These are phyloP conservation scores for Chlorokybus atmophyticus DNA, from an alignment of 139 green algal genomes.

Conservation along the genomic window DNA sequence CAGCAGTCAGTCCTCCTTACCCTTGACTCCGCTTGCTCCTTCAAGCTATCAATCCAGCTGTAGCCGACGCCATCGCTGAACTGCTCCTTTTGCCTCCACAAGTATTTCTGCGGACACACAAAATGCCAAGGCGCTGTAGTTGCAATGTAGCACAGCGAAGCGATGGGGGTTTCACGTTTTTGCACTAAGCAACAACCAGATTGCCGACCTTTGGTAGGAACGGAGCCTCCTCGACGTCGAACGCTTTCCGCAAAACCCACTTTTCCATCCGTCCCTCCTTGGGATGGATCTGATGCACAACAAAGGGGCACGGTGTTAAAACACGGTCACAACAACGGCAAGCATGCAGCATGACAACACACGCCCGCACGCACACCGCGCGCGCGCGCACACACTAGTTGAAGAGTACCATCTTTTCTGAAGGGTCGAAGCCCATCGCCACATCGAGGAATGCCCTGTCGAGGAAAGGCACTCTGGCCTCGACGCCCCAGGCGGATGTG, in stretches of 20 bases:
- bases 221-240: slow-evolving; percentile 72
- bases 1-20: slow-evolving; percentile 15
- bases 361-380: no score
- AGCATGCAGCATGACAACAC: slow-evolving; percentile 2
- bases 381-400: no score
- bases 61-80: slow-evolving; percentile 89
- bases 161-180: not conserved
- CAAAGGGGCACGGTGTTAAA: not conserved
- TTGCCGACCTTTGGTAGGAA: slow-evolving; percentile 60
- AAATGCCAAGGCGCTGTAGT: slow-evolving; percentile 16
- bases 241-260: slow-evolving; percentile 91
- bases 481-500: slow-evolving; percentile 66
- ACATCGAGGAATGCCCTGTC: slow-evolving; percentile 79
- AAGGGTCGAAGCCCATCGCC: slow-evolving; percentile 78
- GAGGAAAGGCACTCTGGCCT: slow-evolving; percentile 89
- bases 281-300: slow-evolving; percentile 5
- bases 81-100: slow-evolving; percentile 98
- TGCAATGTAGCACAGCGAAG: slow-evolving; percentile 28
- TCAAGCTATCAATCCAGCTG: slow-evolving; percentile 72
- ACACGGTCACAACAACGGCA: slow-evolving; percentile 4
- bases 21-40: slow-evolving; percentile 47
- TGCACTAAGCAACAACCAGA: not conserved
- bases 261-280: slow-evolving; percentile 83
- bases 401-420: slow-evolving; percentile 41
- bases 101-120: no score